Percentiles rank a stretch among this genome's conserved stretches.
Conservation (phyloP, 2,329 filamentous ascomycete species). For the Ascochyta clinopodiicola region DNA sequence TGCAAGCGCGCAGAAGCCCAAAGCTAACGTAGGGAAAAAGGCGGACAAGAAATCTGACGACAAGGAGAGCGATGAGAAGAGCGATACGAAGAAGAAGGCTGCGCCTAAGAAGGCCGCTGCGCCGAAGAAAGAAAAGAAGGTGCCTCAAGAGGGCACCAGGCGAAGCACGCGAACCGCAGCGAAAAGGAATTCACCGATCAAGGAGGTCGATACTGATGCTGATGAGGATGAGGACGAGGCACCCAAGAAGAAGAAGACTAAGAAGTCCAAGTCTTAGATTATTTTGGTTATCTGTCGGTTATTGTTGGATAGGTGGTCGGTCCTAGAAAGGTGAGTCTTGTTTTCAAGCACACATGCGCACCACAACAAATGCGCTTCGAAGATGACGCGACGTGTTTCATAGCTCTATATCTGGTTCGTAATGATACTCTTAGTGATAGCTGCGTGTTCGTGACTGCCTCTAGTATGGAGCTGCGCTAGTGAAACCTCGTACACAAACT, state of each 20-base stretch:
- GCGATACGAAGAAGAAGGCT: conserved; percentile 27
- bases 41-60: conserved; percentile 18
- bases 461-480: conserved; percentile 1
- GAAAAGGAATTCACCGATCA: conserved; percentile 27
- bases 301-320: neutral
- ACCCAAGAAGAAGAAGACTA: conserved; percentile 31
- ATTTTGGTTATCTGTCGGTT: neutral
- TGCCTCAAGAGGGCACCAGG: conserved; percentile 29
- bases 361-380: neutral
- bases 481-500: neutral
- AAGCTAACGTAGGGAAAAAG: conserved; percentile 30
- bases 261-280: conserved; percentile 17
- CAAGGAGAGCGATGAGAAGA: conserved; percentile 26
- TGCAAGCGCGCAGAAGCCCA: conserved; percentile 30
- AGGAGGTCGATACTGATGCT: conserved; percentile 25
- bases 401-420: conserved; percentile 1
- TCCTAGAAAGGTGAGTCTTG: neutral
- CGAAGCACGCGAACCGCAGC: conserved; percentile 26
- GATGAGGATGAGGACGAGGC: conserved; percentile 22
- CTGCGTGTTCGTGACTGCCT: neutral
- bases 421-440: neutral
- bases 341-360: neutral
- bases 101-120: conserved; percentile 25
- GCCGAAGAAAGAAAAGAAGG: conserved; percentile 25
- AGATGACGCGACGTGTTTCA: neutral